A percentile compares a stretch with the other conserved stretches of the same genome.
Conservation (phyloP, 805 yeast species). For the Lipomyces orientalis region DNA sequence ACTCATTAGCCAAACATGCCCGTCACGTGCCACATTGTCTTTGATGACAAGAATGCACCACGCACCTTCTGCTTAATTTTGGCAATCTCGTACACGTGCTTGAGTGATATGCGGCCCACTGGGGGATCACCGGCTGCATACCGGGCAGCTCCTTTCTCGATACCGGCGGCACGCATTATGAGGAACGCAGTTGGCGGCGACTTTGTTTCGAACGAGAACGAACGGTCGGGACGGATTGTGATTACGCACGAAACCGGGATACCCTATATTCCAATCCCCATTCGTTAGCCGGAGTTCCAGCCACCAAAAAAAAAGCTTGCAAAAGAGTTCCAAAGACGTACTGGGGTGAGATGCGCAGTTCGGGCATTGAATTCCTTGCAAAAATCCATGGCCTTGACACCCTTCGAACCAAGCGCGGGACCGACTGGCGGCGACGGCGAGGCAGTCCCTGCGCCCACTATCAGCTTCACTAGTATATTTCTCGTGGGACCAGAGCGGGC, state of each 20-base stretch:
- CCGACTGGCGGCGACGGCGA: conserved; percentile 99
- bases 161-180: conserved; percentile 77
- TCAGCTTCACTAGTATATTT: conserved; percentile 77
- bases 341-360: conserved; percentile 79
- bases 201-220: conserved; percentile 83
- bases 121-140: conserved; percentile 47
- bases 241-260: conserved; percentile 87
- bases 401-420: conserved; percentile 97
- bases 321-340: conserved; percentile 17
- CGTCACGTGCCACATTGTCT: not conserved
- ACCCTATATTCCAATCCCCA: conserved; percentile 49
- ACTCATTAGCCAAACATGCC: not conserved
- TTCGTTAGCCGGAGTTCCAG: not conserved
- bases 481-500: conserved; percentile 44
- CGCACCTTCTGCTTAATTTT: conserved; percentile 73
- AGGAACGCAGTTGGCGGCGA: conserved; percentile 92
- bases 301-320: not conserved
- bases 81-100: conserved; percentile 94
- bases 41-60: not conserved
- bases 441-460: conserved; percentile 97
- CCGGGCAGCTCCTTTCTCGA: conserved; percentile 78
- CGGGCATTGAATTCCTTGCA: conserved; percentile 98
- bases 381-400: conserved; percentile 97
- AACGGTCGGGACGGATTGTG: conserved; percentile 88
- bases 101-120: conserved; percentile 74